Conservation (phyloP, 2,329 filamentous ascomycete genomes). For the Xylariaceae sp. region DNA sequence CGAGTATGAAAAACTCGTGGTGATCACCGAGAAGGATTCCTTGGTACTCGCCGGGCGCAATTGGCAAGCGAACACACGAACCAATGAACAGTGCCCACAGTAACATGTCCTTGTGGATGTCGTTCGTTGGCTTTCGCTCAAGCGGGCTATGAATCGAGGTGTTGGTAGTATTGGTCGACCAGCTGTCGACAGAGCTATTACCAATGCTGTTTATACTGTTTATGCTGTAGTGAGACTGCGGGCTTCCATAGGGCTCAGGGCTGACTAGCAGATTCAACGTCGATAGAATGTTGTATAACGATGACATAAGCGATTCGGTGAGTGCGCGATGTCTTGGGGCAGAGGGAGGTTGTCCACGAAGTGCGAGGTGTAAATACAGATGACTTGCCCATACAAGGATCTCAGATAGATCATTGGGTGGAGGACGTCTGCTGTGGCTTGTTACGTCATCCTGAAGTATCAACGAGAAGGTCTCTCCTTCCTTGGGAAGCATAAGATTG, state of each 20-base stretch:
- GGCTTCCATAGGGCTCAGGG: constrained; percentile 15
- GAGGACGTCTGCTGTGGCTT: constrained; percentile 4
- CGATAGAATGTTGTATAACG: constrained; percentile 24
- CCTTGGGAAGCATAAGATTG: constrained; percentile 10
- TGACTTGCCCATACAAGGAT: constrained; percentile 28
- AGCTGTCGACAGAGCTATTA: constrained; percentile 15
- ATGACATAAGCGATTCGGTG: constrained; percentile 25
- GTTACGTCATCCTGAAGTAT: constrained; percentile 11
- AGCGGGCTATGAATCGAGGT: constrained; percentile 8
- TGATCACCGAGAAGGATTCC: constrained; percentile 19
- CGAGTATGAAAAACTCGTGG: constrained; percentile 29
- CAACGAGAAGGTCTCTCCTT: constrained; percentile 13
- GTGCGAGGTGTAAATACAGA: constrained; percentile 30
- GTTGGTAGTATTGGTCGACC: constrained; percentile 14
- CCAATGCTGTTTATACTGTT: constrained; percentile 10
- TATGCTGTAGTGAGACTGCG: constrained; percentile 14
- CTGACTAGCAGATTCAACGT: constrained; percentile 24
- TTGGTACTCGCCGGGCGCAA: constrained; percentile 9
- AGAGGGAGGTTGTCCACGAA: constrained; percentile 30
- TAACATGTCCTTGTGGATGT: constrained; percentile 27
- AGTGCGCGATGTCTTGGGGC: constrained; percentile 29
- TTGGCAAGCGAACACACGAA: constrained; percentile 28
- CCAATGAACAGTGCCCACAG: constrained; percentile 32
- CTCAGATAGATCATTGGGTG: constrained; percentile 27
- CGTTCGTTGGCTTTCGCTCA: constrained; percentile 15